A percentile compares a stretch with the other conserved stretches of the same genome.
Conservation (phyloP, 2,329 filamentous ascomycete genomes). For the Aspergillus caelatus region DNA sequence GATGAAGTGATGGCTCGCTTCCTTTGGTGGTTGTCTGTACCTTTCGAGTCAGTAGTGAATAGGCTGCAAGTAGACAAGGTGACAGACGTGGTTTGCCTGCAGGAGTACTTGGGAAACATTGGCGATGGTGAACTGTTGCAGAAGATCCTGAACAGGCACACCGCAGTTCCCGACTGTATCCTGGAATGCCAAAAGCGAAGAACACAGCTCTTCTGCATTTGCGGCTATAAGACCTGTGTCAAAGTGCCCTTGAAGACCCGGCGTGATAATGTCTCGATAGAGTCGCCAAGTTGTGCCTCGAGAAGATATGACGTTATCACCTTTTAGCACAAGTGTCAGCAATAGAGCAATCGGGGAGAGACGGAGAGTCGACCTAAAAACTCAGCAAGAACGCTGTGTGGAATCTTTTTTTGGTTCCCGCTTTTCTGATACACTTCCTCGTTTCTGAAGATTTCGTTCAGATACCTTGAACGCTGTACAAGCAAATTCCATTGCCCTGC, state of each 20-base stretch:
- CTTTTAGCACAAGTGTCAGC: neutral
- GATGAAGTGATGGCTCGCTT: constrained; percentile 5
- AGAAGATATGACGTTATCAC: constrained; percentile 33
- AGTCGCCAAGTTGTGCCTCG: constrained; percentile 35
- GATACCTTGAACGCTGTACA: constrained; percentile 19
- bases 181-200: neutral
- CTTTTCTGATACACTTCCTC: constrained; percentile 28
- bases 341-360: neutral
- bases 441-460: constrained; percentile 39
- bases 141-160: neutral
- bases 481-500: neutral
- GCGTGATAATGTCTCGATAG: constrained; percentile 23
- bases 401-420: constrained; percentile 31
- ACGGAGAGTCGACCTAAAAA: constrained; percentile 39
- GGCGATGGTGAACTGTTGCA: neutral
- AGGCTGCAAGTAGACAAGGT: accelerated
- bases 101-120: neutral
- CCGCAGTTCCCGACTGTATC: neutral
- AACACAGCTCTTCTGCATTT: neutral
- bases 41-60: neutral
- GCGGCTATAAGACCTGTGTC: neutral
- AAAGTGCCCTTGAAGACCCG: neutral
- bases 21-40: neutral
- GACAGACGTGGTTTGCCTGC: neutral
- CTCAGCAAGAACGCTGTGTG: constrained; percentile 35